Base-by-base conservation (phyloP, 257 asterid species). In the Cordia subcordata region DNA sequence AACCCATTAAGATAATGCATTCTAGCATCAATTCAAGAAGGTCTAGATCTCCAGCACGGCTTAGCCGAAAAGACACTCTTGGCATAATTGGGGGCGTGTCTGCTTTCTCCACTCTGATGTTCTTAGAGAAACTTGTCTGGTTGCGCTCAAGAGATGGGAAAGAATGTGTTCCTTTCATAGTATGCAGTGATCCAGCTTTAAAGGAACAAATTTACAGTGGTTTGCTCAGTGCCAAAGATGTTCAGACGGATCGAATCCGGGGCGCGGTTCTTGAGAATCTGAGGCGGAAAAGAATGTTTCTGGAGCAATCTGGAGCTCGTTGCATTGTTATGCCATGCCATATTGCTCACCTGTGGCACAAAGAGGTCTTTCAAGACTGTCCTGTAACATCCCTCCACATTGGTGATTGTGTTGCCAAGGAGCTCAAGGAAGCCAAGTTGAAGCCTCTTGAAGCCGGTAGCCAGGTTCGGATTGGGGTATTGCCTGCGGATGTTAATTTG, bases 291-390 rank as follows among this genome's bases (percentile, higher is more conserved):
- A 72, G 74, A 50, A 20, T 37, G 38, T 72, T 67, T 54, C 64
- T 72, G 15, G 74, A 72, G 61, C 47, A 63, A 35, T 67, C 73
- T 1, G 78, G 78, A 22, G 69, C 59, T 14, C 32, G 37, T 10
- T 72, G 66, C 58, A 63, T 72, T 8, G 70, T 72, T 14, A 72
- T 67, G 78, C 73, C 78, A 11, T 72, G 73, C 39, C 60, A 63
- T 53, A 46, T 72, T 20, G 57, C 57, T 39, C 62, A 67, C 18
- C 3, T 46, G 12, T 67, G 73, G 73, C 55, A 72, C 13, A 54
- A 11, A 51, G 55, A 72, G 21, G 64, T 67, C 10, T 72, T 66
- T 17, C 6, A 23, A 21, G 78, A 58, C 37, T 67, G 70, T 20
- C 58, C 70, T 21, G 70, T 72, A 5, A 32, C 61, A 17, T 72